Evolutionary conservation across 352 stramenopile species (phyloP).

Genomic region (Poterioochromonas sp.): DNA sequence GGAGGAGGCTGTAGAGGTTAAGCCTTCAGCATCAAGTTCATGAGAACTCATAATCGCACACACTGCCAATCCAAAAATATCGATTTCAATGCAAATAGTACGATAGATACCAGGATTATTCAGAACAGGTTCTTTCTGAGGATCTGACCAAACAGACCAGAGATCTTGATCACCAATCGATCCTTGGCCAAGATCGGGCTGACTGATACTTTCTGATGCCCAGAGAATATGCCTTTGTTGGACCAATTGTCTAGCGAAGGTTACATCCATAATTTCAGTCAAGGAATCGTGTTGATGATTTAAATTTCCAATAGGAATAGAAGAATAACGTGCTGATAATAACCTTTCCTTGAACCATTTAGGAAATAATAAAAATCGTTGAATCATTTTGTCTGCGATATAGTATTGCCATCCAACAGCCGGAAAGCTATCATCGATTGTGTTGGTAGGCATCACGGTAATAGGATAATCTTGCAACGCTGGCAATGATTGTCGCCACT

Average conservation of each 20-base stretch:
- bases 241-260: slow-evolving; percentile 76
- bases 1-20: slow-evolving; percentile 16
- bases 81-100: slow-evolving; percentile 66
- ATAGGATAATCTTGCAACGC: slow-evolving; percentile 82
- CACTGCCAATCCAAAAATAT: slow-evolving; percentile 46
- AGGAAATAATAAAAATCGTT: slow-evolving; percentile 64
- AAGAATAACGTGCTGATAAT: slow-evolving; percentile 66
- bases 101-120: slow-evolving; percentile 80
- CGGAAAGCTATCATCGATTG: slow-evolving; percentile 60
- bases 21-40: not conserved
- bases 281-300: slow-evolving; percentile 64
- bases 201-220: slow-evolving; percentile 68
- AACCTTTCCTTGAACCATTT: slow-evolving; percentile 77
- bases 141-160: slow-evolving; percentile 33
- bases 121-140: slow-evolving; percentile 52
- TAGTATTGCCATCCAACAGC: slow-evolving; percentile 85
- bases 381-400: slow-evolving; percentile 61
- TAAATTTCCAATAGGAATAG: slow-evolving; percentile 89
- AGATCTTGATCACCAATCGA: slow-evolving; percentile 44
- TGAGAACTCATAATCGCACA: slow-evolving; percentile 3
- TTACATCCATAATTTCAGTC: slow-evolving; percentile 78
- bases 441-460: slow-evolving; percentile 67
- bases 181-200: slow-evolving; percentile 73
- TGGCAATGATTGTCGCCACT: slow-evolving; percentile 48
- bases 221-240: slow-evolving; percentile 90